Evolutionary conservation across 1,284 basidiomycete species (phyloP).

Genomic region (Earliella scabrosa): DNA sequence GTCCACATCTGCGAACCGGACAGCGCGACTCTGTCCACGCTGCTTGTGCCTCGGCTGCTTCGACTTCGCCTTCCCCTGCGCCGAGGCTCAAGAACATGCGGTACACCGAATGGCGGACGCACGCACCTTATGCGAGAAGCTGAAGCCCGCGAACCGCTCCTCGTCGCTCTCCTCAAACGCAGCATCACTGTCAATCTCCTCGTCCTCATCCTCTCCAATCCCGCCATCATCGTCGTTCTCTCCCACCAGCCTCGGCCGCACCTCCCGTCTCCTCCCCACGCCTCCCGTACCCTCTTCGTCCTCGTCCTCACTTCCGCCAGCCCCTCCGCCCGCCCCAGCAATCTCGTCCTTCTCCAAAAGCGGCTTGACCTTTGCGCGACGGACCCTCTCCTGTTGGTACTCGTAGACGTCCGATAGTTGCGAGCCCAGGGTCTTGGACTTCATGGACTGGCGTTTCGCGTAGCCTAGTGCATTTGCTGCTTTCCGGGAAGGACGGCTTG

Average conservation of each 20-base stretch:
- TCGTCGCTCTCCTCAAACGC: conserved; percentile 86
- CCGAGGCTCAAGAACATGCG: neutral
- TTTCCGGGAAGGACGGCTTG: conserved; percentile 22
- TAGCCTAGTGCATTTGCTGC: conserved; percentile 53
- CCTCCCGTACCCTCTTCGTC: no score
- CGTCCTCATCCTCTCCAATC: conserved; percentile 69
- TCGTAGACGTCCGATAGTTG: conserved; percentile 62
- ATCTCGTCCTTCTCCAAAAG: conserved; percentile 63
- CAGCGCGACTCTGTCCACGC: conserved; percentile 28
- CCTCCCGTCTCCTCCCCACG: conserved; percentile 37
- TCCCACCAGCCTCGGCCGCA: conserved; percentile 58
- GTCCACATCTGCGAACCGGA: conserved; percentile 60
- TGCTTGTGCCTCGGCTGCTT: no score
- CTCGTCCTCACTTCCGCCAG: conserved; percentile 41
- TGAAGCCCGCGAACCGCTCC: conserved; percentile 75
- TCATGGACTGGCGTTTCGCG: conserved; percentile 53
- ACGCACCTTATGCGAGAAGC: conserved; percentile 53
- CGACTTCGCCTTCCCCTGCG: conserved; percentile 13
- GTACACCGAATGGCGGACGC: no score
- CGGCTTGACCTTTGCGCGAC: conserved; percentile 58
- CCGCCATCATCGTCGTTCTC: conserved; percentile 60
- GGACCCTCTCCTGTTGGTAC: conserved; percentile 56
- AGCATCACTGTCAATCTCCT: conserved; percentile 79
- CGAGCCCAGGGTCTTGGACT: conserved; percentile 38
- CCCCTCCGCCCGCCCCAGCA: conserved; percentile 41